phyloP scores from a whole-genome alignment of 495 filamentous ascomycete species.

The Glonium stellatum region DNA sequence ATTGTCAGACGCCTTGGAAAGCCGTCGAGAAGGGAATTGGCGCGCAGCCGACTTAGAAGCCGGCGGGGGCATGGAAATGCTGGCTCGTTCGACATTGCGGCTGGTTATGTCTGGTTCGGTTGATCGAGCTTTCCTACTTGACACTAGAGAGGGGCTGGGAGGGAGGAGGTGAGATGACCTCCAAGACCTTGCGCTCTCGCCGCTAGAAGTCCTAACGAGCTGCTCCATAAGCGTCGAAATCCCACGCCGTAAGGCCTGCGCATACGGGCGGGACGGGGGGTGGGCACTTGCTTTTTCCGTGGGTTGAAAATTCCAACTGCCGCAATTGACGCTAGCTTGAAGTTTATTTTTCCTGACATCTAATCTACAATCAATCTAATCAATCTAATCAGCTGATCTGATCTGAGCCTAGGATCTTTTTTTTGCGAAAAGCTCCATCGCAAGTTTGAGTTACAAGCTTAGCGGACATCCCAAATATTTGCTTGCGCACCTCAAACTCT shows the following conservation, averaged over 20 bases:
- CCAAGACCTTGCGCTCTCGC: constrained; percentile 24
- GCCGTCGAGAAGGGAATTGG: constrained; percentile 18
- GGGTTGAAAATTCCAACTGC: background rate
- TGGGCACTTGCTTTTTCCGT: constrained; percentile 2
- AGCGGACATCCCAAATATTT: background rate
- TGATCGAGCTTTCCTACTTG: constrained; percentile 48
- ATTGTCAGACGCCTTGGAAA: constrained; percentile 24
- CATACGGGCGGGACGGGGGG: background rate
- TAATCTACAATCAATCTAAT: no score
- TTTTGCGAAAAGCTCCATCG: background rate
- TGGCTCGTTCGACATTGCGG: constrained; percentile 47
- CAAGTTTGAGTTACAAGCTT: background rate
- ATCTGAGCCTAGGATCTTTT: background rate
- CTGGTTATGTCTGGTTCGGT: constrained; percentile 45
- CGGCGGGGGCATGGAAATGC: constrained; percentile 56
- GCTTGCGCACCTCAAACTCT: background rate
- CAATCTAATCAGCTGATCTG: background rate
- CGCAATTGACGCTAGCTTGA: background rate
- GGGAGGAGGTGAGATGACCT: constrained; percentile 21
- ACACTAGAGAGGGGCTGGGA: constrained; percentile 22
- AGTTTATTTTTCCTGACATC: background rate
- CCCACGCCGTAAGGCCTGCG: background rate
- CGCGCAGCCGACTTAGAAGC: constrained; percentile 28
- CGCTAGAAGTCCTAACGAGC: constrained; percentile 35
- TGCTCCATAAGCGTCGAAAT: constrained; percentile 28